Percentiles rank a stretch among this genome's conserved stretches.
These are phyloP conservation scores for Xylariaceae sp. DNA, from an alignment of 2,329 filamentous ascomycete genomes.

Conservation along the genomic window DNA sequence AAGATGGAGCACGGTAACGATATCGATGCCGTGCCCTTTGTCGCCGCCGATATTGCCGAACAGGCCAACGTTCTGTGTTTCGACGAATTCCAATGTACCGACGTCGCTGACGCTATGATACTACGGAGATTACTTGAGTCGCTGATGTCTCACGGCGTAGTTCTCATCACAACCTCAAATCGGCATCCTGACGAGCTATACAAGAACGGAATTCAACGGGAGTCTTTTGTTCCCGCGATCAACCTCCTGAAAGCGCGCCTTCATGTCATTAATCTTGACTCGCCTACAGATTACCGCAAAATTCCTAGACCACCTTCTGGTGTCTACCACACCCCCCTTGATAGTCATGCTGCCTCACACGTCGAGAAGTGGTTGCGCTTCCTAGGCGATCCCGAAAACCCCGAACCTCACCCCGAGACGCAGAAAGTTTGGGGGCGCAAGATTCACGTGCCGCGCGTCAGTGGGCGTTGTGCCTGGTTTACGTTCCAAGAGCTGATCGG, in stretches of 20 bases:
- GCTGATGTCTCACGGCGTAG: conserved; percentile 95
- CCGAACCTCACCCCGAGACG: conserved; percentile 74
- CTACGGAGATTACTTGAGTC: conserved; percentile 83
- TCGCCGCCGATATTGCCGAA: conserved; percentile 92
- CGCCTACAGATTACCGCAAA: conserved; percentile 95
- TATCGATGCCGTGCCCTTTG: conserved; percentile 87
- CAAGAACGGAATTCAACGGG: conserved; percentile 95
- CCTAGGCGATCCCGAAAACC: conserved; percentile 82
- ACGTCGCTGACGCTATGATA: conserved; percentile 99
- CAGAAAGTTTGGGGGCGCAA: conserved; percentile 93
- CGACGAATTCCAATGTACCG: conserved; percentile 98
- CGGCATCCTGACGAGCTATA: conserved; percentile 96
- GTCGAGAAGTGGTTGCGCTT: conserved; percentile 96
- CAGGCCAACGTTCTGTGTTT: conserved; percentile 89
- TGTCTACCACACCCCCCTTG: conserved; percentile 91
- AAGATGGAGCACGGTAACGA: conserved; percentile 90
- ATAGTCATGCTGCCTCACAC: conserved; percentile 77
- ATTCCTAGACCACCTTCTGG: conserved; percentile 91
- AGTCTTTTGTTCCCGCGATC: conserved; percentile 95
- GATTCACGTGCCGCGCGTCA: conserved; percentile 85
- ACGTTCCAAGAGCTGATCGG: conserved; percentile 93
- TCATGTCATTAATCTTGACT: conserved; percentile 92
- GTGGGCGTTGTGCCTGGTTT: conserved; percentile 87
- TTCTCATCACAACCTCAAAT: conserved; percentile 95
- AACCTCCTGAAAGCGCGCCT: conserved; percentile 85